Evolutionary conservation across 495 filamentous ascomycete genomes (phyloP).

Genomic region (Hypoxylon fragiforme): DNA sequence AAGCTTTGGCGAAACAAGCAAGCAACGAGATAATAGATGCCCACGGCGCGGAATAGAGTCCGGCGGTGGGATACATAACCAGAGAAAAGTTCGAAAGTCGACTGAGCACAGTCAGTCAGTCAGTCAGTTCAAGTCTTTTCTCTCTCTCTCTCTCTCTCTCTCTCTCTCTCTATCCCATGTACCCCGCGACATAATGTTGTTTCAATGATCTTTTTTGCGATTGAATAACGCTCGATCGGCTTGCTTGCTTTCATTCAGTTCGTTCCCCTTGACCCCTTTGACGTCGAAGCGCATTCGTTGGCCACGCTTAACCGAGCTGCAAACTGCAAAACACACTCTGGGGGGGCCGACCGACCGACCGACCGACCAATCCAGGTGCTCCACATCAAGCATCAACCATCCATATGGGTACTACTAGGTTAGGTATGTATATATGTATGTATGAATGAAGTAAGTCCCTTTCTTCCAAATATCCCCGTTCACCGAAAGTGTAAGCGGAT

Average conservation of each 20-base stretch:
- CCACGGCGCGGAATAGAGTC: neutral
- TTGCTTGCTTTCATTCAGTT: no score
- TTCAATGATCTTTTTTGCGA: neutral
- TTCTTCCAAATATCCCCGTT: slow-evolving; percentile 9
- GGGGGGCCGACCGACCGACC: no score
- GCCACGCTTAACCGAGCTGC: slow-evolving; percentile 35
- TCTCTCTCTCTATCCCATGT: neutral
- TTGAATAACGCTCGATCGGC: slow-evolving; percentile 23
- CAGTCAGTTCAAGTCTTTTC: no score
- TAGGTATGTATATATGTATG: no score
- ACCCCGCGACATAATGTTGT: neutral
- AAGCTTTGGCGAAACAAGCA: neutral
- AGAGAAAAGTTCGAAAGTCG: neutral
- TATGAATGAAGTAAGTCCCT: neutral
- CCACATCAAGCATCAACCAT: slow-evolving; percentile 22
- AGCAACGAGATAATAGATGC: neutral
- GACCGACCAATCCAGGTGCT: slow-evolving; percentile 28
- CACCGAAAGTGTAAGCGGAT: slow-evolving; percentile 61
- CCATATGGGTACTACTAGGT: no score
- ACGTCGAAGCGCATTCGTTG: slow-evolving; percentile 23
- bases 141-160: neutral
- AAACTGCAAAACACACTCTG: slow-evolving; percentile 23
- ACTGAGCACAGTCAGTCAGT: neutral
- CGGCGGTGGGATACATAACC: neutral
- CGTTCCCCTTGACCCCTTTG: slow-evolving; percentile 11